A percentile compares a stretch with the other conserved stretches of the same genome.
These are phyloP conservation scores for Pisolithus thermaeus DNA, from an alignment of 1,284 basidiomycete species.

Conservation along the genomic window DNA sequence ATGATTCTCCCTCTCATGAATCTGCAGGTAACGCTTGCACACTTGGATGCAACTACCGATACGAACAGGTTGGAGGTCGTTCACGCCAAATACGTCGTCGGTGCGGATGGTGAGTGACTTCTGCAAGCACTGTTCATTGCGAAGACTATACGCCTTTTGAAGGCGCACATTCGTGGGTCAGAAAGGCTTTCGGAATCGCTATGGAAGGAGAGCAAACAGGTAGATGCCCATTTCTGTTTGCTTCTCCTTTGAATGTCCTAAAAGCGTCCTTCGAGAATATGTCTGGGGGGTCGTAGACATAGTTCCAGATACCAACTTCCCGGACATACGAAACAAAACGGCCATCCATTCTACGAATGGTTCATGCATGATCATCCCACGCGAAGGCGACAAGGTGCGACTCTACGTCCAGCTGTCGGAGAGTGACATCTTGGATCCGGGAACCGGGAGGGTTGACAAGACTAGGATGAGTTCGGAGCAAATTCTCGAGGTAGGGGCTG, in stretches of 20 bases:
- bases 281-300: constrained; percentile 80
- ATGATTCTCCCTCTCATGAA: background rate
- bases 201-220: constrained; percentile 75
- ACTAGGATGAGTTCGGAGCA: constrained; percentile 52
- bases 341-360: constrained; percentile 58
- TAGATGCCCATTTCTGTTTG: background rate
- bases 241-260: background rate
- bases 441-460: constrained; percentile 58
- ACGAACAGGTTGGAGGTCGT: constrained; percentile 40
- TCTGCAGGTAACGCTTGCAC: constrained; percentile 37
- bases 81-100: constrained; percentile 56
- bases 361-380: constrained; percentile 71
- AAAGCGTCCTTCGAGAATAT: constrained; percentile 40
- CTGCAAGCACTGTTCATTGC: background rate
- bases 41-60: constrained; percentile 26
- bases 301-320: constrained; percentile 68
- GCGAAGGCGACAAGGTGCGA: constrained; percentile 66
- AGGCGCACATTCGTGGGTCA: constrained; percentile 83
- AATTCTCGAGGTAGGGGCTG: constrained; percentile 47
- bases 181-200: constrained; percentile 57
- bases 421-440: constrained; percentile 42
- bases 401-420: constrained; percentile 70
- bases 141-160: background rate
- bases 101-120: constrained; percentile 46
- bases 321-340: constrained; percentile 70